Evolutionary conservation across 257 asterid species (phyloP).

Genomic region (Plantago major): DNA sequence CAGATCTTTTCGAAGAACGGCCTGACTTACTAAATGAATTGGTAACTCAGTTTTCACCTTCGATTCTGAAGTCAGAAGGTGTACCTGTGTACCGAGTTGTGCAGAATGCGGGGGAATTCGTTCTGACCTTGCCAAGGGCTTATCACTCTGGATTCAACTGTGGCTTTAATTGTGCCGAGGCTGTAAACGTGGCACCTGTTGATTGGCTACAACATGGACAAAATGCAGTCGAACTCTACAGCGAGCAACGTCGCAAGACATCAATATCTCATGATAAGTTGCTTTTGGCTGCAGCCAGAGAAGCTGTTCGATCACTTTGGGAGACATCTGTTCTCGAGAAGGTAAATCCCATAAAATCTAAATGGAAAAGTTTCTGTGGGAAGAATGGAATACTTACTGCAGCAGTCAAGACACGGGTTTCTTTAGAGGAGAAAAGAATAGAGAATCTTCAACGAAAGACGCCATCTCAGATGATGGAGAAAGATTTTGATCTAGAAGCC

Average conservation of each 20-base stretch:
- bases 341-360: conserved; percentile 36
- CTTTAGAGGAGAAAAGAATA: conserved; percentile 48
- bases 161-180: conserved; percentile 90
- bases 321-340: conserved; percentile 34
- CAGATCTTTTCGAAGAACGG: conserved; percentile 69
- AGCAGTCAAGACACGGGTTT: conserved; percentile 60
- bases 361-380: conserved; percentile 70
- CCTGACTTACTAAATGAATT: conserved; percentile 69
- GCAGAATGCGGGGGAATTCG: conserved; percentile 76
- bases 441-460: conserved; percentile 26
- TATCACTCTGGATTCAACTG: conserved; percentile 82
- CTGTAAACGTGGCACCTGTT: conserved; percentile 79
- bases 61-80: conserved; percentile 59
- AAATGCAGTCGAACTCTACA: conserved; percentile 64
- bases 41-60: conserved; percentile 82
- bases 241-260: conserved; percentile 59
- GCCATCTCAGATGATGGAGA: conserved; percentile 44
- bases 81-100: conserved; percentile 63
- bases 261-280: conserved; percentile 81
- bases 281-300: conserved; percentile 56
- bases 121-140: conserved; percentile 84
- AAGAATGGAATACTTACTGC: conserved; percentile 54
- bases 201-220: conserved; percentile 81
- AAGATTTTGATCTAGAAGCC: conserved; percentile 35
- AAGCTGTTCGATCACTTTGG: conserved; percentile 52